Evolutionary conservation across 106 monocot genomes (phyloP).

Genomic region (Acanthochlamys bracteata): DNA sequence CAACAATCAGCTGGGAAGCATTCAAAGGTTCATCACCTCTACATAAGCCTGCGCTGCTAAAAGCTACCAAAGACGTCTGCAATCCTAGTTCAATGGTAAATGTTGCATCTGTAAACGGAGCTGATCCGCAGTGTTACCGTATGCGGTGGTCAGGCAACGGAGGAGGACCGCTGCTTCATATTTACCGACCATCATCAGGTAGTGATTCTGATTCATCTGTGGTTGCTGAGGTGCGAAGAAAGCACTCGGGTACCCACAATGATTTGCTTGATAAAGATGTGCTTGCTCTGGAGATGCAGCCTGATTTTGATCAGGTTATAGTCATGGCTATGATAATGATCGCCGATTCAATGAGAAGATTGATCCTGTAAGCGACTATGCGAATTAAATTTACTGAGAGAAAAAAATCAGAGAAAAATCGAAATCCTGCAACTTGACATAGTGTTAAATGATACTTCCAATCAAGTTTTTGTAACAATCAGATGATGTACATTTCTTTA

Average conservation of each 20-base stretch:
- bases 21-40: conserved; percentile 18
- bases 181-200: neutral
- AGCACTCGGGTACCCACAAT: neutral
- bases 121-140: neutral
- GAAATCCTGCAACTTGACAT: no score
- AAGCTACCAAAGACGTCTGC: conserved; percentile 26
- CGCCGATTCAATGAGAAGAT: conserved; percentile 32
- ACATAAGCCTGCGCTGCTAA: conserved; percentile 11
- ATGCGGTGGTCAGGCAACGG: conserved; percentile 17
- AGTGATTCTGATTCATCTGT: no score
- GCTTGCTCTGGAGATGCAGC: conserved; percentile 18
- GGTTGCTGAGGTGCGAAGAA: no score
- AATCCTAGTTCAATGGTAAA: conserved; percentile 16
- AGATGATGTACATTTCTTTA: no score
- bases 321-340: conserved; percentile 47
- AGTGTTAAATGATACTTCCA: no score
- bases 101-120: neutral
- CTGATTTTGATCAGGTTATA: conserved; percentile 31
- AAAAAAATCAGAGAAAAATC: no score
- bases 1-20: conserved; percentile 27
- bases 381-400: no score
- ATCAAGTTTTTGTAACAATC: no score
- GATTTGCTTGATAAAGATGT: conserved; percentile 37
- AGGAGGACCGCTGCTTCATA: conserved; percentile 5
- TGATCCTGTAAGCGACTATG: no score